Evolutionary conservation across 345 rosid species (phyloP), one percentile per base, ranked within the genome.

Genomic region (Moricandia arvensis): DNA sequence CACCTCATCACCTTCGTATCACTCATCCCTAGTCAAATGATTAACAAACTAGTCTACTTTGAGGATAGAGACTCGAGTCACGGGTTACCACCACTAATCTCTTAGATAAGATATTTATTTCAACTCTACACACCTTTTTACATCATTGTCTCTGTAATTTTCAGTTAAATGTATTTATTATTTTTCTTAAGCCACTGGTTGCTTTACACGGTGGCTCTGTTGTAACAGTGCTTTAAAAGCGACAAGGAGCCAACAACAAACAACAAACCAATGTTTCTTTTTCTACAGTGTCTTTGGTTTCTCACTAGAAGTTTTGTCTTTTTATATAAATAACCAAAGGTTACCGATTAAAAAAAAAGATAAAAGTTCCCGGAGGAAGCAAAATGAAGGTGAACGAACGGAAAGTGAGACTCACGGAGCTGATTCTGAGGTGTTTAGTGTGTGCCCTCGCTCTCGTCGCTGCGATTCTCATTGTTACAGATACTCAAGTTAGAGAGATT

Each of bases 381-480:
- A 81, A 45, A 60, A 53, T 74, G 81, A 89, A 82, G 86, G 84
- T 81, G 74, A 17, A 82, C 29, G 97, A 95, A 29, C 82, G 87
- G 30, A 89, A 85, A 73, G 90, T 92, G 74, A 92, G 84, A 79
- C 49, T 88, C 15, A 83, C 86, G 3, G 99, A 95, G 86, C 65
- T 95, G 82, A 78, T 86, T 35, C 75, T 95, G 81, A 92, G 99
- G 75, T 89, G 86, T 81, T 37, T 77, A 59, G 89, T 89, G 7
- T 92, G 91, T 79, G 90, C 71, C 21, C 62, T 89, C 2, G 90
- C 90, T 72, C 74, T 87, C 33, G 63, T 85, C 55, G 75, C 93
- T 13, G 92, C 87, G 72, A 63, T 89, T 74, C 94, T 95, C 82
- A 80, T 92, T 54, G 96, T 65, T 7, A 95, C 96, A 11, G 97